Evolutionary conservation across 495 filamentous ascomycete species (phyloP).

Genomic region (Aspergillus carlsbadensis): DNA sequence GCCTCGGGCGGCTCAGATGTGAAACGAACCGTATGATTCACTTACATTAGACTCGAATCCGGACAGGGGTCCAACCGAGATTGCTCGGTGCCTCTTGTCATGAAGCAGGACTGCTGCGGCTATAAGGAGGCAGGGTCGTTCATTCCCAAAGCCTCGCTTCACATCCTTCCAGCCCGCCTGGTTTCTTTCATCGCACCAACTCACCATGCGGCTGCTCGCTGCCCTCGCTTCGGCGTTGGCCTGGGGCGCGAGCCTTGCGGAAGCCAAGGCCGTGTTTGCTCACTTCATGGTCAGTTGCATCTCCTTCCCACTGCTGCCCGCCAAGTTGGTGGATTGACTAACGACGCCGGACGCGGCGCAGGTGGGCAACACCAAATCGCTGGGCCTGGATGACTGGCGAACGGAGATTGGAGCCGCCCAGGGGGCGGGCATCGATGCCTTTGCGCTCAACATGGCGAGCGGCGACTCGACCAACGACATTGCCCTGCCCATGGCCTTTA

Average conservation of each 20-base stretch:
- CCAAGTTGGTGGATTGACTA: neutral
- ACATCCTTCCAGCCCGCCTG: too few species aligned
- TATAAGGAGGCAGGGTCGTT: too few species aligned
- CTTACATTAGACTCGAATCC: too few species aligned
- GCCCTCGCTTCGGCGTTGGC: slow-evolving; percentile 2
- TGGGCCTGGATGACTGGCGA: slow-evolving; percentile 43
- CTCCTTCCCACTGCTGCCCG: neutral
- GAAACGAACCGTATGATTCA: too few species aligned
- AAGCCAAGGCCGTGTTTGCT: slow-evolving; percentile 15
- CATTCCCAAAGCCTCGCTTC: too few species aligned
- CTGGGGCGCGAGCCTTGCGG: neutral
- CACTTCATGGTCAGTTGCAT: slow-evolving; percentile 14
- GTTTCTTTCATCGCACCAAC: neutral
- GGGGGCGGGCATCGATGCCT: slow-evolving; percentile 64
- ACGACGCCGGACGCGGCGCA: neutral
- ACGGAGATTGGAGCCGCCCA: slow-evolving; percentile 58
- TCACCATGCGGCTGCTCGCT: slow-evolving; percentile 2
- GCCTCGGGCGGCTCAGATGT: too few species aligned
- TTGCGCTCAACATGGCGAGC: slow-evolving; percentile 65
- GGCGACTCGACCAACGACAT: slow-evolving; percentile 41
- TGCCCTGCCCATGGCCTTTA: slow-evolving; percentile 49
- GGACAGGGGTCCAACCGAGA: too few species aligned
- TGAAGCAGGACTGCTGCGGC: too few species aligned
- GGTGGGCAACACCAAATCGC: slow-evolving; percentile 12
- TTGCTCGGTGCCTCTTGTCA: too few species aligned